These are phyloP conservation scores for Herpetospermum pedunculosum DNA, from an alignment of 306 rosid genomes.

Conservation along the genomic window DNA sequence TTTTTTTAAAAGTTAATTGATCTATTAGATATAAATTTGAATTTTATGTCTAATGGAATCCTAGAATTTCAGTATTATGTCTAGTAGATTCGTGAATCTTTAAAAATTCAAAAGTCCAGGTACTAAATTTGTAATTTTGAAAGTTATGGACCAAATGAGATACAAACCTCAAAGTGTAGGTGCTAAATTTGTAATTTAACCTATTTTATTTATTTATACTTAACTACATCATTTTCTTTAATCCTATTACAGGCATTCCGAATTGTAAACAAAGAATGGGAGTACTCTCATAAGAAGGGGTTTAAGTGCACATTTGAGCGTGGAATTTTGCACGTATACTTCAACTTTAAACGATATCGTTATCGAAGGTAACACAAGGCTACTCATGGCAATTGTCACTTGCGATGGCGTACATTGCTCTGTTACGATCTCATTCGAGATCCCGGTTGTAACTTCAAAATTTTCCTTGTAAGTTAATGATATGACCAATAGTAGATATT, in stretches of 20 bases:
- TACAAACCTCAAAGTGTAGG: too few relatives aligned
- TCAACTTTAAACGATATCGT: constrained; percentile 80
- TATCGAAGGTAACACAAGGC: constrained; percentile 50
- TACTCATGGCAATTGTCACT: neutral
- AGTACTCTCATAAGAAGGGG: constrained; percentile 87
- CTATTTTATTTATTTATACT: neutral
- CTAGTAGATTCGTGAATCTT: too few relatives aligned
- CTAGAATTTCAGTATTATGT: too few relatives aligned
- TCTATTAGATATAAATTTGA: too few relatives aligned
- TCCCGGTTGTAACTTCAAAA: neutral
- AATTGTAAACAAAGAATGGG: constrained; percentile 94
- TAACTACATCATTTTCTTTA: neutral
- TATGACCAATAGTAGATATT: neutral
- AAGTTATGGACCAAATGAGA: too few relatives aligned
- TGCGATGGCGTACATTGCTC: neutral
- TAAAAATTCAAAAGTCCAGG: too few relatives aligned
- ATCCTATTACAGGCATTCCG: constrained; percentile 52
- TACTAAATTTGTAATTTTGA: too few relatives aligned
- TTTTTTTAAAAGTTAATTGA: too few relatives aligned
- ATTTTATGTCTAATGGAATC: too few relatives aligned
- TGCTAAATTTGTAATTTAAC: too few relatives aligned
- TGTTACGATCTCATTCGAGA: neutral
- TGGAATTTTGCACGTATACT: constrained; percentile 79
- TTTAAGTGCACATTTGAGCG: constrained; percentile 86
- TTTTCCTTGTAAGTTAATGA: neutral